Evolutionary conservation across 768 basidiomycete genomes (phyloP), one percentile per base, ranked within the genome.

Genomic region (Clitopilus hobsonii): DNA sequence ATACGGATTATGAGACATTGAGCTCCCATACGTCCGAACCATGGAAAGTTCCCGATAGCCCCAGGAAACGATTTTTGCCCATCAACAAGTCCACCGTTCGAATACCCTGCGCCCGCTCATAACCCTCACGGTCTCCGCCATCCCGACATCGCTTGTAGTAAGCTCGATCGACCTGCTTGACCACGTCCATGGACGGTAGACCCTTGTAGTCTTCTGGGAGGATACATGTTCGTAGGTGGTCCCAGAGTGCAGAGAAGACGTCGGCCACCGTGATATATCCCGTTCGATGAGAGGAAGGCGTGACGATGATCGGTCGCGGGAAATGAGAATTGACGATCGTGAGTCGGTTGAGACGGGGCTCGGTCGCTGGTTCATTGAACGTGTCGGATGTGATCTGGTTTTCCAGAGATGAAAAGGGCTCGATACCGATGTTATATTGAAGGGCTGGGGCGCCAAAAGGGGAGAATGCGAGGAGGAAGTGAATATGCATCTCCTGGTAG

Each of bases 31-130:
- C 63, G 23, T 77, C 70, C 0, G 71, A 69, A 0, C 70, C 63
- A 53, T 70, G 69, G 56, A 70, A 63, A 47, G 76, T 75, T n/a
- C 66, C 76, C 6, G 77, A 74, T 23, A 83, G 63, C 18, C 82
- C 82, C 65, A 77, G 68, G 68, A 83, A 82, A 6, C 67, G 67
- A 16, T 69, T 76, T 24, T 66, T 67, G 7, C 74, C 77, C 60
- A 71, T 68, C 52, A 86, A 68, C 55, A 83, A 77, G 66, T 86
- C 84, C 1, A 86, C 72, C 54, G 78, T 72, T 64, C 79, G 81
- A 45, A 85, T 70, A 0, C 80, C 82, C 65, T 79, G 79, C 16
- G 58, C 62, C 60, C 74, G 63, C 63, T 82, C 79, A 20, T 69
- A 65, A 1, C 56, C 64, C 48, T 64, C 69, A 1, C 64, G 58